Base-by-base conservation (phyloP, 1,284 basidiomycete species). In the Apiotrichum gamsii region DNA sequence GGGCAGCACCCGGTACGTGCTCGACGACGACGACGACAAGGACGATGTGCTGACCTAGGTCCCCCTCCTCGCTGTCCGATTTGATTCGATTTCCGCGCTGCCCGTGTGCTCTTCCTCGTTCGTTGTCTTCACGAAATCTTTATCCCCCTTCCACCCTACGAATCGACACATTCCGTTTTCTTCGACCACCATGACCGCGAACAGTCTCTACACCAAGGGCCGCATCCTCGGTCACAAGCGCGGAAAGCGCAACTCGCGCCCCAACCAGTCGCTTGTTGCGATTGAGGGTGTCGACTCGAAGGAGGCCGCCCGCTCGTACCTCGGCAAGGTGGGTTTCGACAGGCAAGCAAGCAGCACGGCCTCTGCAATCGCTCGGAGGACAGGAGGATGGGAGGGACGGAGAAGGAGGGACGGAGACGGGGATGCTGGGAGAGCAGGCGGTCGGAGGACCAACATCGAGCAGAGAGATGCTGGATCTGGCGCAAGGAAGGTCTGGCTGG, bases 221-320 rank as follows among this genome's bases (percentile, higher is more conserved):
- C 90, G 94, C 70, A 84, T 98, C 72, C 81, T 96, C 72, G 90
- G 91, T 64, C 89, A 95, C 87, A 94, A 97, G 80, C 89, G 95
- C 64, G 90, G 88, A 65, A 97, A 97, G 81, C 85, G 90, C 74
- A 96, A 95, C 81, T 81, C 86, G 58, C 81, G 84, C 72, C 90
- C 90, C 71, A 94, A 94, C 80, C 95, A 91, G 60, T 89, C 90
- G 51, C 83, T 98, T 66, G 77, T 98, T 71, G 89, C 94, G 77
- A 90, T 98, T 72, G 94, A 98, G 79, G 94, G 94, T 73, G 93
- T 97, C 50, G 82, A 84, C 64, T 84, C 78, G 67, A 88, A 90
- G 77, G 83, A 95, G 78, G 91, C 95, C 66, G 90, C 93, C 44
- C 86, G 93, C 74, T 94, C 91, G 77, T 98, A 98, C 81, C 83